Base-by-base conservation (phyloP, 1,284 basidiomycete genomes). In the Taiwanofungus camphoratus region DNA sequence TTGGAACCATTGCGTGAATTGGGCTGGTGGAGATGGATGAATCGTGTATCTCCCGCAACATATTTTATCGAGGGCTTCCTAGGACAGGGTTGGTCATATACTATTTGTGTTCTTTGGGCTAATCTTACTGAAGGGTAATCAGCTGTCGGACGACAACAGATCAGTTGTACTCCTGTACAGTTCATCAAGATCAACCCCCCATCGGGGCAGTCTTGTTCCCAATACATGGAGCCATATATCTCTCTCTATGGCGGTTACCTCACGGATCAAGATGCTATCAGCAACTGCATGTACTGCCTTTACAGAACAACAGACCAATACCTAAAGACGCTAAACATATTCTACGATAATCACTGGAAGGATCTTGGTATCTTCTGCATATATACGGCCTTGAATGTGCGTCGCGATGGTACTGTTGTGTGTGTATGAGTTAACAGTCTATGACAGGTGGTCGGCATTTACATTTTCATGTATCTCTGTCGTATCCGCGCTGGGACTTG, bases 1-100 rank as follows among this genome's bases (percentile, higher is more conserved):
- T 50, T 82, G 35, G 79, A 83, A 55, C 79, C 81, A 1, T 82
- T 67, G 61, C 55, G 66, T 7, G 59, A 69, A 9, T 73, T 89
- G 2, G 80, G 78, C 5, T 87, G 84, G 79, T 89, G 85, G 87
- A 69, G 68, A 48, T 90, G 87, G 82, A 85, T 89, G 80, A 86
- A 89, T 63, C 73, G 71, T 38, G 61, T 86, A 5, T 85, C 83
- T 2, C 87, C 87, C 0, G 88, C 79, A 62, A 86, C 82, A 3
- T 82, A 82, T 52, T 63, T 82, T 24, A 69, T 77, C 30, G 79
- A 81, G 53, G 79, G 72, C 29, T 53, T 79, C 24, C 52, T 76
- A 12, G 71, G 72, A 6, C 68, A 76, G 61, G 65, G 73, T 71
- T 26, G 11, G 42, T 35, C 7, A 23, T 23, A 15, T 26, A 5